A percentile compares a stretch with the other conserved stretches of the same genome.
These are phyloP conservation scores for Conticribra guillardii DNA, from an alignment of 108 stramenopile species.

Conservation along the genomic window DNA sequence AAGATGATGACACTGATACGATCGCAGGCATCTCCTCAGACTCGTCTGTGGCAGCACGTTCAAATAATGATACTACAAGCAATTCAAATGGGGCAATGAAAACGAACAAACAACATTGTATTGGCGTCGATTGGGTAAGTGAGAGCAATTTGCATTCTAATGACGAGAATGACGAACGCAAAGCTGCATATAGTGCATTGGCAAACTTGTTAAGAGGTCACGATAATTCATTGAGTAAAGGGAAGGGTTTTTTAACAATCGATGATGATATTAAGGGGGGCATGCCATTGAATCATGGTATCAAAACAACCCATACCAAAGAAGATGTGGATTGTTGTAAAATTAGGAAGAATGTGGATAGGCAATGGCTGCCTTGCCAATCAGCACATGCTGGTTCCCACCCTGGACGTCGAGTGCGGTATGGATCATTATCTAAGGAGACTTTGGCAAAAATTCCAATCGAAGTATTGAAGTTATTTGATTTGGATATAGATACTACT, in stretches of 20 bases:
- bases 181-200: slow-evolving; percentile 28
- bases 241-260: neutral
- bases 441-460: slow-evolving; percentile 32
- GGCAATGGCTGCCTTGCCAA: slow-evolving; percentile 54
- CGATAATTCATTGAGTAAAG: too few species aligned
- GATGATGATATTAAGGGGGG: neutral
- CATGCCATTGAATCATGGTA: neutral
- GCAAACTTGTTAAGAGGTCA: slow-evolving; percentile 24
- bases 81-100: too few species aligned
- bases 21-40: too few species aligned
- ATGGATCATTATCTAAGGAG: slow-evolving; percentile 34
- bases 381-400: slow-evolving; percentile 72
- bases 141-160: too few species aligned
- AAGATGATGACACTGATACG: too few species aligned
- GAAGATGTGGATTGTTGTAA: neutral
- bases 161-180: slow-evolving; percentile 13
- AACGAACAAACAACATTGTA: too few species aligned
- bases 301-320: neutral
- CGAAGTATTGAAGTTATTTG: slow-evolving; percentile 22
- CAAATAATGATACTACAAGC: too few species aligned
- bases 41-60: too few species aligned
- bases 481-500: slow-evolving; percentile 16
- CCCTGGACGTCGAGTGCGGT: slow-evolving; percentile 55
- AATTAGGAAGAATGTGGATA: slow-evolving; percentile 6
- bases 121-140: too few species aligned